Percentiles rank a stretch among this genome's conserved stretches.
These are phyloP conservation scores for Podospora australis DNA, from an alignment of 495 filamentous ascomycete species.

Conservation along the genomic window DNA sequence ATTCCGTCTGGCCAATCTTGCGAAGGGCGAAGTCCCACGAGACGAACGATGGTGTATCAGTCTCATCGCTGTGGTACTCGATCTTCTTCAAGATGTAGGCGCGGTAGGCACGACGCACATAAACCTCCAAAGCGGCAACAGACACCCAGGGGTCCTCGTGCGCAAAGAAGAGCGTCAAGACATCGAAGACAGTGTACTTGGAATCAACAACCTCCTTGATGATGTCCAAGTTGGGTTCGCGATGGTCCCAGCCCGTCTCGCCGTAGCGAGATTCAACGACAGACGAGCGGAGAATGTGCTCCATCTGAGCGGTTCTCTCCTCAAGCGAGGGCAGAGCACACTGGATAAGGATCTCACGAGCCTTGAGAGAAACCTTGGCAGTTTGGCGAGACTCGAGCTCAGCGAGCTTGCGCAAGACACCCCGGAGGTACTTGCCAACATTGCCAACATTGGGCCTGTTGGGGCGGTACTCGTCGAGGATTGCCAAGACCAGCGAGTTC, in stretches of 20 bases:
- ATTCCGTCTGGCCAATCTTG: slow-evolving; percentile 86
- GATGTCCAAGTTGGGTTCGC: slow-evolving; percentile 77
- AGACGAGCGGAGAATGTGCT: slow-evolving; percentile 93
- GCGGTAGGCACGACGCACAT: slow-evolving; percentile 92
- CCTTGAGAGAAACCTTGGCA: slow-evolving; percentile 94
- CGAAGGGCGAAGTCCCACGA: slow-evolving; percentile 94
- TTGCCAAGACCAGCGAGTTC: slow-evolving; percentile 88
- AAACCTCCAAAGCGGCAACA: slow-evolving; percentile 88
- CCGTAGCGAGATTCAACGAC: slow-evolving; percentile 97
- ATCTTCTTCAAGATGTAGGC: slow-evolving; percentile 85
- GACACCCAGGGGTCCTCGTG: slow-evolving; percentile 94
- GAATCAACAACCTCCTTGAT: slow-evolving; percentile 98
- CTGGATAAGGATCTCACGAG: slow-evolving; percentile 93
- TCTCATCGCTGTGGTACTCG: slow-evolving; percentile 71
- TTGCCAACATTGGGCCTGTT: slow-evolving; percentile 88
- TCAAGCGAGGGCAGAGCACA: slow-evolving; percentile 93
- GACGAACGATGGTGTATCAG: slow-evolving; percentile 72
- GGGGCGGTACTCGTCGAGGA: slow-evolving; percentile 87
- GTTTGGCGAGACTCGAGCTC: slow-evolving; percentile 84
- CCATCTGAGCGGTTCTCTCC: slow-evolving; percentile 92
- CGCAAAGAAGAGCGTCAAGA: slow-evolving; percentile 87
- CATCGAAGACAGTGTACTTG: slow-evolving; percentile 96
- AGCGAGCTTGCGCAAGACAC: slow-evolving; percentile 74
- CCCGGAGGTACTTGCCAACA: slow-evolving; percentile 80
- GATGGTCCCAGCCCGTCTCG: slow-evolving; percentile 94